Conservation (phyloP, 768 basidiomycete genomes). For the Mycena amicta region DNA sequence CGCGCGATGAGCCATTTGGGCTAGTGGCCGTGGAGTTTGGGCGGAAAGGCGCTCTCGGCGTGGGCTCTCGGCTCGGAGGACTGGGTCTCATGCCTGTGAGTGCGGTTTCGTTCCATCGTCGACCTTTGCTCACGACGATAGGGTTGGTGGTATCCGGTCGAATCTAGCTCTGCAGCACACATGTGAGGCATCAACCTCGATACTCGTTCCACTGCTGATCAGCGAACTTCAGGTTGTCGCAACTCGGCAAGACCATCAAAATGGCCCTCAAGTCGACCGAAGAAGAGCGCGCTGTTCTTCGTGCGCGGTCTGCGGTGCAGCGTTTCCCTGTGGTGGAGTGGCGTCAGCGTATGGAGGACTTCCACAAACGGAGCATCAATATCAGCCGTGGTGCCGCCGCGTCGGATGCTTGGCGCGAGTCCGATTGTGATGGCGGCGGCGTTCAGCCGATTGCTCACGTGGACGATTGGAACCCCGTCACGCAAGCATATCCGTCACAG, state of each 20-base stretch:
- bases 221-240: no score
- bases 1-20: conserved; percentile 95
- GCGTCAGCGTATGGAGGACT: conserved; percentile 95
- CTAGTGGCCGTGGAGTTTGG: conserved; percentile 96
- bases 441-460: conserved; percentile 59
- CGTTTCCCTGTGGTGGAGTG: conserved; percentile 98
- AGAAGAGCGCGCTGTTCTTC: conserved; percentile 89
- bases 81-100: conserved; percentile 96
- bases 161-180: conserved; percentile 89
- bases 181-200: no score
- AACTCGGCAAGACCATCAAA: conserved; percentile 92
- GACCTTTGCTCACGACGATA: conserved; percentile 5
- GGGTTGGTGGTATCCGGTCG: conserved; percentile 91
- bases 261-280: conserved; percentile 88
- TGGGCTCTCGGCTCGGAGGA: conserved; percentile 91
- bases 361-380: conserved; percentile 83
- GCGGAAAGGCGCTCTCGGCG: conserved; percentile 93
- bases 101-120: conserved; percentile 70
- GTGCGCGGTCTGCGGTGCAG: conserved; percentile 91
- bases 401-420: conserved; percentile 74
- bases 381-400: conserved; percentile 72
- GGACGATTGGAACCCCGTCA: conserved; percentile 80
- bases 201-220: no score
- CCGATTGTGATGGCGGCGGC: conserved; percentile 60
- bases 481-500: conserved; percentile 63